Conservation (phyloP, 1,139 yeast genomes). For the Pichia sp. region DNA sequence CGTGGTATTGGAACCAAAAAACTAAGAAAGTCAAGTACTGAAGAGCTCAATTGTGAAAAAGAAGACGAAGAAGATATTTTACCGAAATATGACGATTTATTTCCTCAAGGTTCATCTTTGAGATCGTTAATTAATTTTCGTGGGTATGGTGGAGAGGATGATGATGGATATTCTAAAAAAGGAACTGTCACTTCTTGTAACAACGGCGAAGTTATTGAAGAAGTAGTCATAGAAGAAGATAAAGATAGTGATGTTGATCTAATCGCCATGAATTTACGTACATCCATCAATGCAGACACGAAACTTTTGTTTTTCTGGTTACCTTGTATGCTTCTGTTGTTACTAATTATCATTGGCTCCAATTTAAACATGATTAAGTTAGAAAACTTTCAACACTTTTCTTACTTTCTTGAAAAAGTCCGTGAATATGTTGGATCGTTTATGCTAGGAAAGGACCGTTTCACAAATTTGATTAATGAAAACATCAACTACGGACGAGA, state of each 20-base stretch:
- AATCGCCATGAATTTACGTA: constrained; percentile 48
- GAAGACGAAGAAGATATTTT: constrained; percentile 35
- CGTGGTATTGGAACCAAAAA: neutral
- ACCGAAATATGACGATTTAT: constrained; percentile 79
- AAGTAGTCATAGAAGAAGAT: constrained; percentile 10
- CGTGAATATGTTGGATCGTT: constrained; percentile 49
- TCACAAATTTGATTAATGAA: constrained; percentile 45
- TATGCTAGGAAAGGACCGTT: constrained; percentile 65
- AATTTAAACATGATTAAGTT: constrained; percentile 41
- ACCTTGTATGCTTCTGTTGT: constrained; percentile 54
- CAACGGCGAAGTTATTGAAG: too few relatives aligned
- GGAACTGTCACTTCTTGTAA: too few relatives aligned
- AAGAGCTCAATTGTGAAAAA: constrained; percentile 1
- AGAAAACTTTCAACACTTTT: constrained; percentile 19
- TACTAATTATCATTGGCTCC: constrained; percentile 41
- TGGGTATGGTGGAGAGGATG: constrained; percentile 16
- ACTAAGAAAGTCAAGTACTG: neutral
- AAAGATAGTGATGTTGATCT: constrained; percentile 28
- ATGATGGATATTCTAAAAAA: neutral
- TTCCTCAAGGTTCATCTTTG: constrained; percentile 54
- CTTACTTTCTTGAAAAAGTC: constrained; percentile 32
- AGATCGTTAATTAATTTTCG: constrained; percentile 27
- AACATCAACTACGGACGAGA: constrained; percentile 65
- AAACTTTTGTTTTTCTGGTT: constrained; percentile 89
- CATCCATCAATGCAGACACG: constrained; percentile 52